A percentile compares a stretch with the other conserved stretches of the same genome.
Conservation (phyloP, 169 alveolate species). For the Eimeria falciformis region DNA sequence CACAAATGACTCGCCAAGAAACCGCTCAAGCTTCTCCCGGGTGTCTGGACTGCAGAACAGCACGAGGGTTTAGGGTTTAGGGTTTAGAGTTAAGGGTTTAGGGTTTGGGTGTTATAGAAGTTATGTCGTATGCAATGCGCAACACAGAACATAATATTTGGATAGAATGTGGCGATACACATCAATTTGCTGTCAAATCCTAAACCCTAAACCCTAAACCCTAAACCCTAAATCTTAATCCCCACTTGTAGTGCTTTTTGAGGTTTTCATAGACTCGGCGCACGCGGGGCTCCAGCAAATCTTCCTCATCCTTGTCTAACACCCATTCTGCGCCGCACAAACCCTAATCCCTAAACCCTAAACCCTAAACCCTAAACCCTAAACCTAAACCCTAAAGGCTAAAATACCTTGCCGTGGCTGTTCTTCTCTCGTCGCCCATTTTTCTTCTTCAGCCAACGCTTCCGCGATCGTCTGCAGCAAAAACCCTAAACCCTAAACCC, state of each 20-base stretch:
- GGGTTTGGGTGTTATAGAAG: not conserved
- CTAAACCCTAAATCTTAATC: slow-evolving; percentile 18
- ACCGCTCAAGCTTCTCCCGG: slow-evolving; percentile 20
- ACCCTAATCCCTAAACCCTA: slow-evolving; percentile 39
- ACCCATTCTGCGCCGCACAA: slow-evolving; percentile 23
- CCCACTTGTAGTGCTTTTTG: slow-evolving; percentile 27
- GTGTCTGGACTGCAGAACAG: slow-evolving; percentile 8
- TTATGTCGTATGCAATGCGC: too few relatives aligned
- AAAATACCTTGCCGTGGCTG: slow-evolving; percentile 28
- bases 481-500: slow-evolving; percentile 40
- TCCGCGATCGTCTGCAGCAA: slow-evolving; percentile 36
- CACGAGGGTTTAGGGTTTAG: slow-evolving; percentile 24
- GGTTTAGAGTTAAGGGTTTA: slow-evolving; percentile 54
- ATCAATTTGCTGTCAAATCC: too few relatives aligned
- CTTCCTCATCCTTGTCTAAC: slow-evolving; percentile 21
- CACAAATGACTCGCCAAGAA: slow-evolving; percentile 52
- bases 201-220: too few relatives aligned
- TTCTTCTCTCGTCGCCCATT: not conserved
- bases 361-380: slow-evolving; percentile 41
- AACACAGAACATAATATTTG: too few relatives aligned
- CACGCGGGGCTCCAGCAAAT: slow-evolving; percentile 1
- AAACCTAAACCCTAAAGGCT: slow-evolving; percentile 40
- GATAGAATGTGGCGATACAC: too few relatives aligned
- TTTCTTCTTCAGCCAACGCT: slow-evolving; percentile 30
- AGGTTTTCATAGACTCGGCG: not conserved